phyloP scores from a whole-genome alignment of 805 yeast species.

The Candida tallmaniae region DNA sequence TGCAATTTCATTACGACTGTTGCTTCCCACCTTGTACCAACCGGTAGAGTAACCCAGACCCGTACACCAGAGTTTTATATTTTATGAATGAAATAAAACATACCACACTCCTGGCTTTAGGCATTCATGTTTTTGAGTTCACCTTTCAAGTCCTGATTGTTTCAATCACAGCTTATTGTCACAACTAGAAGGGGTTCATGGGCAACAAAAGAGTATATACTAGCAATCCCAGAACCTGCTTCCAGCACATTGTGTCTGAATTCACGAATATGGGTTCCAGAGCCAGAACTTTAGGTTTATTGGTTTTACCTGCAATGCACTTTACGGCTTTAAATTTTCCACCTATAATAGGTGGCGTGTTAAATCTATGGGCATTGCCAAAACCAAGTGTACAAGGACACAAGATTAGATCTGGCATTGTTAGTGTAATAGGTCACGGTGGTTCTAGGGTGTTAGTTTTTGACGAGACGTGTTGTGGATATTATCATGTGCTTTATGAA shows the following conservation, averaged over 20 bases:
- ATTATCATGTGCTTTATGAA: slow-evolving; percentile 1
- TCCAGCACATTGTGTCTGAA: not conserved
- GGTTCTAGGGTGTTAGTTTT: not conserved
- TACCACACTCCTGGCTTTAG: not conserved
- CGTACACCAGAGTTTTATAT: not conserved
- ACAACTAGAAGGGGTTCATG: not conserved
- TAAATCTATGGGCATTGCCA: not conserved
- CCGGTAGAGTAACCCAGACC: not conserved
- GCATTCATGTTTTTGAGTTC: not conserved
- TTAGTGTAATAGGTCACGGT: not conserved
- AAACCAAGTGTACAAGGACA: not conserved
- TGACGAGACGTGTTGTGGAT: not conserved
- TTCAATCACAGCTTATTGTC: not conserved
- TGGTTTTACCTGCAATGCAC: too few species aligned
- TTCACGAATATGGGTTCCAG: too few species aligned
- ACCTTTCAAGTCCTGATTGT: too few species aligned
- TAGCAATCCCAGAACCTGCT: not conserved
- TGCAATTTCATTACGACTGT: not conserved
- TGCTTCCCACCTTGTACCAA: not conserved
- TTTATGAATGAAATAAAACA: too few species aligned
- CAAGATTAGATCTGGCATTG: not conserved
- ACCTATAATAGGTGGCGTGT: not conserved
- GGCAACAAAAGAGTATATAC: not conserved
- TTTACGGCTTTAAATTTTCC: not conserved
- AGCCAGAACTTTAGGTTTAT: too few species aligned